Base-by-base conservation (phyloP, 441 rosid genomes). In the Hypseocharis bilobata region DNA sequence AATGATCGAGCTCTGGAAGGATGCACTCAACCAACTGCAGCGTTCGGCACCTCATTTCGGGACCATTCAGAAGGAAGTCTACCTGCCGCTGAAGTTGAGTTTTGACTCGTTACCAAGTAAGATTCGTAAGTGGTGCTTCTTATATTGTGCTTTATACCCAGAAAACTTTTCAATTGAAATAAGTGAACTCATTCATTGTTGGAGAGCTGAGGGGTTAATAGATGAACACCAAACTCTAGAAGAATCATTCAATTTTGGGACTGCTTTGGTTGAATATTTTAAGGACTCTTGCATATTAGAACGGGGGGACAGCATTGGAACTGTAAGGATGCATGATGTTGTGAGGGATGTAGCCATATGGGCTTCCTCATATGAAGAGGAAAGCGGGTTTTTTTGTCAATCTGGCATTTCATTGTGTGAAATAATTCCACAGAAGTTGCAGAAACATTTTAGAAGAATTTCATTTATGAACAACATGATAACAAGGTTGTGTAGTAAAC, bases 221-320 rank as follows among this genome's bases (percentile, higher is more conserved):
- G 74, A 73, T 17, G 42, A 42, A 20, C 40, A 68, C 16, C 73
- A 71, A 60, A 64, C 63, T 28, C 27, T 66, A 13, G 80, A 78
- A 40, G 70, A 71, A 14, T 67, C 74, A 17, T 60, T 56, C 62
- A 71, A 69, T 38, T 63, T 51, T 11, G 75, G 77, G 25, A 71
- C 56, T 14, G 40, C 75, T 47, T 62, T 78, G 58, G n/a, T 76
- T 26, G 78, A 78, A 54, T 60, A 25, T 27, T 69, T 78, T 45
- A 81, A 74, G 62, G 84, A 78, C 14, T 71, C 58, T 36, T 81
- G 78, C 68, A 64, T 78, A 74, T 51, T 81, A 27, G 84, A 78
- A 42, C 58, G 66, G 16, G 84, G 80, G 8, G 74, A 59, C 1
- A 6, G 66, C 8, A 20, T n/a, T 0, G 72, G 73, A 28, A 73